Percentiles rank a stretch among this genome's conserved stretches.
Evolutionary conservation across 192 early-diverging fungal species (phyloP).

Genomic region (Entrophospora sp.): DNA sequence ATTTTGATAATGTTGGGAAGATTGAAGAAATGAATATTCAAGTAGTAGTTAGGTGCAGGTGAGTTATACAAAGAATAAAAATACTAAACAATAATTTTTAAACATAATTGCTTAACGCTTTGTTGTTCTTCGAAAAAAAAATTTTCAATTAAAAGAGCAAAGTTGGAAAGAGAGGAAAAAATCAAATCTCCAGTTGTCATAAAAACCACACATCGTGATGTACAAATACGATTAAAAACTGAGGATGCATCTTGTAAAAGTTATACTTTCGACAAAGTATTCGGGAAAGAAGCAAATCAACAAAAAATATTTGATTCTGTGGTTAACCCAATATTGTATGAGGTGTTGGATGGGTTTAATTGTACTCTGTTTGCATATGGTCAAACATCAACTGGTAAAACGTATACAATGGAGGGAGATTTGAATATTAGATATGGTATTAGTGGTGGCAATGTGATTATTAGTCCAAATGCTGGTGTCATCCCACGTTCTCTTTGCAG

Average conservation of each 20-base stretch:
- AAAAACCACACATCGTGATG: too few relatives aligned
- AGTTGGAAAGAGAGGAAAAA: constrained; percentile 61
- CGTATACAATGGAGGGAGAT: too few relatives aligned
- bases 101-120: background rate
- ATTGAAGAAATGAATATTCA: constrained; percentile 72
- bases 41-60: constrained; percentile 70
- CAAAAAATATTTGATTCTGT: constrained; percentile 70
- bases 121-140: constrained; percentile 23
- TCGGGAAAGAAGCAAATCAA: constrained; percentile 67
- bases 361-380: too few relatives aligned
- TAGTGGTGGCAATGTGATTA: constrained; percentile 76
- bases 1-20: too few relatives aligned
- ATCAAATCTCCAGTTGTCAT: constrained; percentile 44
- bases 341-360: constrained; percentile 45
- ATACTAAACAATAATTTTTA: too few relatives aligned
- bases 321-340: constrained; percentile 77
- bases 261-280: constrained; percentile 87
- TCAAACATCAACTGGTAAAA: too few relatives aligned
- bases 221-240: constrained; percentile 44
- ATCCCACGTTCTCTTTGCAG: constrained; percentile 64
- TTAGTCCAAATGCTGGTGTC: too few relatives aligned
- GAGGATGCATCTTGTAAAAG: constrained; percentile 46
- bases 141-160: constrained; percentile 48
- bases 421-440: too few relatives aligned
- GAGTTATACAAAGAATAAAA: constrained; percentile 12